Base-by-base conservation (phyloP, 1,284 basidiomycete genomes). In the Ustilago xerochloae region DNA sequence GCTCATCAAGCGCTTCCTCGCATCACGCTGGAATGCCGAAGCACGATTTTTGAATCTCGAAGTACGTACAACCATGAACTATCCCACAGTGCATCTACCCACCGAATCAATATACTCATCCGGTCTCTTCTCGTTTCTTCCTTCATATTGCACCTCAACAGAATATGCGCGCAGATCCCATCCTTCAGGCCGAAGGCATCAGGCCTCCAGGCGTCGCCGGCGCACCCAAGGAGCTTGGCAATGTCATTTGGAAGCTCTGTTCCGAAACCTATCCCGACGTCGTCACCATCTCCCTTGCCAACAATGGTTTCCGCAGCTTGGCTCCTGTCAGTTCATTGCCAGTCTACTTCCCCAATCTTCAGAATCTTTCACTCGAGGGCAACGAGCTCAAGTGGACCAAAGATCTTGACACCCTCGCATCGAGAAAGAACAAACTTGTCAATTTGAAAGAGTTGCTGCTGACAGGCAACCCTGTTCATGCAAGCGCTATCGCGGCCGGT, bases 221-320 rank as follows among this genome's bases (percentile, higher is more conserved):
- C 1, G 87, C 89, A 33, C 86, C 88, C 15, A 82, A 86, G 35
- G 89, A 88, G 72, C 90, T 93, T 76, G 89, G 90, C 1, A 89
- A 90, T 7, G 93, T 93, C 24, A 89, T 94, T 36, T 93, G 93
- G 87, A 95, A 94, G 85, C 87, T 94, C 18, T 92, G 92, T 8
- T 88, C 89, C 24, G 88, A 91, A 76, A 88, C 93, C 43, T 90
- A 89, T 74, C 93, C 93, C 28, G 88, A 90, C 70, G 92, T 78
- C 16, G 54, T 66, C 18, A 81, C 80, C 13, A 57, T 81, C 18
- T 79, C 77, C 3, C 63, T 81, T 2, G 79, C 72, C 24, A 63
- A 74, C 53, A 81, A 81, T 56, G 57, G 64, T 13, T 53, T 81
- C 47, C 72, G 70, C 32, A 77, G 52, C 22, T 49, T 81, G 20